Conservation (phyloP, 495 filamentous ascomycete species). For the Hapsidospora chrysogenum region DNA sequence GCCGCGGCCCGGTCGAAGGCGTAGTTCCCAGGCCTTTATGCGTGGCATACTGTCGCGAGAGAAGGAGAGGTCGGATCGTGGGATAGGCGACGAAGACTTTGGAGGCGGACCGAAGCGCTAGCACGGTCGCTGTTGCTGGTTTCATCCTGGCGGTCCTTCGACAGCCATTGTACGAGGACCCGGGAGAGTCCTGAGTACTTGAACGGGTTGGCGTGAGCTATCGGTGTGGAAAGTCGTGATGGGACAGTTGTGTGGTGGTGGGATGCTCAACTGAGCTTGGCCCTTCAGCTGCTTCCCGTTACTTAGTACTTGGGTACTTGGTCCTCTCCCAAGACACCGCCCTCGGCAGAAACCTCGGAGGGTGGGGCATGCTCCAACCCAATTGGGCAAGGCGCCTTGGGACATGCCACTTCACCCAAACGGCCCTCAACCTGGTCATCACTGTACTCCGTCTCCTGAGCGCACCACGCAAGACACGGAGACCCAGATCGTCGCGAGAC, state of each 20-base stretch:
- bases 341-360: slow-evolving; percentile 2
- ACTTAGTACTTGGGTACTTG: background rate
- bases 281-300: background rate
- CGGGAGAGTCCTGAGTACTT: too few relatives aligned
- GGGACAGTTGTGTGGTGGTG: background rate
- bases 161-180: background rate
- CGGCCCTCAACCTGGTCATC: background rate
- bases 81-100: slow-evolving; percentile 3
- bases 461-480: background rate
- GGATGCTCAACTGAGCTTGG: background rate
- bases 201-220: too few relatives aligned
- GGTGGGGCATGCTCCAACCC: background rate
- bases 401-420: slow-evolving; percentile 3
- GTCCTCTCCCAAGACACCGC: slow-evolving; percentile 1
- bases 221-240: background rate
- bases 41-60: slow-evolving; percentile 15
- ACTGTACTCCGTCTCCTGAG: background rate
- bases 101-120: slow-evolving; percentile 3
- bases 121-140: slow-evolving; percentile 9
- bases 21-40: slow-evolving; percentile 9
- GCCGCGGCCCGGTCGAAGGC: slow-evolving; percentile 9
- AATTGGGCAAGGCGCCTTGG: background rate
- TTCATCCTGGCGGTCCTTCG: slow-evolving; percentile 12
- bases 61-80: slow-evolving; percentile 7
- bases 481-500: too few relatives aligned